Base-by-base conservation (phyloP, 805 yeast genomes). In the Grigorovia jiainica region DNA sequence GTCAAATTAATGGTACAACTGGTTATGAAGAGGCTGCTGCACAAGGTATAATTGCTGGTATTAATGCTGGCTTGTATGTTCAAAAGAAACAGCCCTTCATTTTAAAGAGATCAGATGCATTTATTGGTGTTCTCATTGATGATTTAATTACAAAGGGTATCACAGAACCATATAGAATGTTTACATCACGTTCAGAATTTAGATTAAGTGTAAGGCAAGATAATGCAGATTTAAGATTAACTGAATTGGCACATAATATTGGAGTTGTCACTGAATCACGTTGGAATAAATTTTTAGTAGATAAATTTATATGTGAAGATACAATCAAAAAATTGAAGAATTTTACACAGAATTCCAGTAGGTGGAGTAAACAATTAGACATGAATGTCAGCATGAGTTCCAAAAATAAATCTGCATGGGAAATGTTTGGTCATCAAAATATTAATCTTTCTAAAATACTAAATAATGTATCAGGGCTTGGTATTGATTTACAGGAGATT, bases 21-120 rank as follows among this genome's bases (percentile, higher is more conserved):
- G 99, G 99, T 0, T 92, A 92, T 54, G 99, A 92, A 65, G 99
- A 92, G 59, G 99, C 99, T 0, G 95, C 96, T 2, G 83, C 97
- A 0, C 98, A 92, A 56, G 99, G 99, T 1, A 71, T 87, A 41
- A 65, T 92, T 36, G 98, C 99, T 1, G 99, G 99, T 8, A 80
- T 89, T 32, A 92, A 92, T 60, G 97, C 98, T 0, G 96, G 95
- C 0, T 65, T 87, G 20, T 39, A 54, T 1, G 53, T 78, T 0
- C 57, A 62, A 10, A 55, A 53, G 25, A 57, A 58, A 7, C 53
- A 61, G 21, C 30, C 17, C 9, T 61, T 92, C 44, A 67, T 66
- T 21, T 52, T 92, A 10, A 71, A 75, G 6, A 69, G 99, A 45
- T 72, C 86, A 0, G 90, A 87, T 57, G 97, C 95, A 1, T 89